A percentile compares a stretch with the other conserved stretches of the same genome.
Conservation (phyloP, 139 green algal species). For the Yamagishiella unicocca region DNA sequence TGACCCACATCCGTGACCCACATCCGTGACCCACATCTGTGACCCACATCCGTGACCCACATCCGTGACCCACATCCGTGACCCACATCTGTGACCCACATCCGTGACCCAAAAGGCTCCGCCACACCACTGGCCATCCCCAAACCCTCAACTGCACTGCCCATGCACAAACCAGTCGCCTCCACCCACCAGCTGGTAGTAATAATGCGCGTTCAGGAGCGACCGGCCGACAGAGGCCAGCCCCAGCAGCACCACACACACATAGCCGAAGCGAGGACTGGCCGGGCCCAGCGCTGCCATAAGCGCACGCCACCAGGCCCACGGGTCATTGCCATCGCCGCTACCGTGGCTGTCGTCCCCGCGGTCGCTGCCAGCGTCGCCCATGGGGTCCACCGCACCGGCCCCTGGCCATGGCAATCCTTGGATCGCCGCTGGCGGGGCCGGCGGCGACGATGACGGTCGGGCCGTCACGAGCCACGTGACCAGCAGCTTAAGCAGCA, state of each 20-base stretch:
- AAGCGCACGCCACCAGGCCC: not conserved
- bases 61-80: too few relatives aligned
- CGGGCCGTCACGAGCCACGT: conserved; percentile 52
- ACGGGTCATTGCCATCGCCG: not conserved
- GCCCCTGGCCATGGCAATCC: too few relatives aligned
- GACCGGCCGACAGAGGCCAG: conserved; percentile 44
- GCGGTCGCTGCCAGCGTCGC: not conserved
- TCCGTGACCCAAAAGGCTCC: too few relatives aligned
- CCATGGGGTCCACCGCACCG: too few relatives aligned
- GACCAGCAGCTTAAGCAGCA: conserved; percentile 88
- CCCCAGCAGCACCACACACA: conserved; percentile 46
- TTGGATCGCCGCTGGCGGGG: not conserved
- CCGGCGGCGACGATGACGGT: not conserved
- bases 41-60: too few relatives aligned
- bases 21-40: too few relatives aligned
- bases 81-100: too few relatives aligned
- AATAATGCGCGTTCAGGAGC: conserved; percentile 80
- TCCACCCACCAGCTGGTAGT: conserved; percentile 66
- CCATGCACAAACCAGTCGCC: too few relatives aligned
- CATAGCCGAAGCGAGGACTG: conserved; percentile 52
- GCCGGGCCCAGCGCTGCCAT: not conserved
- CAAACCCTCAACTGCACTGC: too few relatives aligned
- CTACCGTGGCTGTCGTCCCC: too few relatives aligned
- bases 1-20: too few relatives aligned
- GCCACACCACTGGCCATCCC: too few relatives aligned